A percentile compares a stretch with the other conserved stretches of the same genome.
phyloP scores from a whole-genome alignment of 352 stramenopile species.

The Phytophthora foliorum region DNA sequence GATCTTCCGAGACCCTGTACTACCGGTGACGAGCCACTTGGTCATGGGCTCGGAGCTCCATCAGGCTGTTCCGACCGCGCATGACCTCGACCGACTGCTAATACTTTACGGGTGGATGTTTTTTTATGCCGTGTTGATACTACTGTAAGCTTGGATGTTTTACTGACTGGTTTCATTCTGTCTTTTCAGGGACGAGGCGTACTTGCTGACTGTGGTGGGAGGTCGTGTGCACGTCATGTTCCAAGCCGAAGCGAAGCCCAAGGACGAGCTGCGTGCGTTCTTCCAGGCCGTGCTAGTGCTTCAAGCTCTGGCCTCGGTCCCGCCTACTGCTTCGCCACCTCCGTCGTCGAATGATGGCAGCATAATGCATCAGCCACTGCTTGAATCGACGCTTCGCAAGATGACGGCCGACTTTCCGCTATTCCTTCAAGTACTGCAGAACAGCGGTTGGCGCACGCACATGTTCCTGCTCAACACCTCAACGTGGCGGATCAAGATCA shows the following conservation, averaged over 20 bases:
- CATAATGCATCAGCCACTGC: constrained; percentile 38
- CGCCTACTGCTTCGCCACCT: constrained; percentile 16
- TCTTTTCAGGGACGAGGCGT: constrained; percentile 61
- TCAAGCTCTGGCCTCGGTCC: constrained; percentile 40
- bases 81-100: constrained; percentile 58
- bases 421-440: constrained; percentile 70
- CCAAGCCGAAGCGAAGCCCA: constrained; percentile 51
- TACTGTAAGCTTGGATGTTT: not conserved
- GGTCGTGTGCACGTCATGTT: constrained; percentile 65
- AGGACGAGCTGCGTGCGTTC: constrained; percentile 78
- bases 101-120: constrained; percentile 58
- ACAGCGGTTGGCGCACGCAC: constrained; percentile 74
- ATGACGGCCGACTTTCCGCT: constrained; percentile 71
- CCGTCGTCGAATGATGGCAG: constrained; percentile 27
- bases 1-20: constrained; percentile 57
- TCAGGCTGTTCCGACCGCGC: constrained; percentile 41
- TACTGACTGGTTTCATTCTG: constrained; percentile 4
- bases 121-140: not conserved
- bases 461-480: constrained; percentile 79
- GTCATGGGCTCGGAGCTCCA: constrained; percentile 72
- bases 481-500: constrained; percentile 75
- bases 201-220: constrained; percentile 54
- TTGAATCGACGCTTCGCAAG: constrained; percentile 57
- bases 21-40: constrained; percentile 57
- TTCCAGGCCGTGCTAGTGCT: constrained; percentile 76